phyloP scores from a whole-genome alignment of 495 filamentous ascomycete genomes.

The Aspergillus panamensis region DNA sequence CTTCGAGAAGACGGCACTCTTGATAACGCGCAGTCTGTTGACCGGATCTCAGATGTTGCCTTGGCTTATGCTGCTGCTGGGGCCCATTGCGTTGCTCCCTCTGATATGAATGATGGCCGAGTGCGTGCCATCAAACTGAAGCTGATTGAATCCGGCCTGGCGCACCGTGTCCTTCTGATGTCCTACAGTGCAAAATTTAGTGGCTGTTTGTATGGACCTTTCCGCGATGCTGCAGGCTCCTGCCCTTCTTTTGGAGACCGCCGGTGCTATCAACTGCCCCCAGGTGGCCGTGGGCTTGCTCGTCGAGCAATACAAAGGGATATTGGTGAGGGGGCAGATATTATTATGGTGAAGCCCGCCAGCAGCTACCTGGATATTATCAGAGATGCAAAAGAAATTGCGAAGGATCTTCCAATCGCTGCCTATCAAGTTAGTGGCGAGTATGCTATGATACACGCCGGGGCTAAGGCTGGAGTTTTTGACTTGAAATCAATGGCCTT shows the following conservation, averaged over 20 bases:
- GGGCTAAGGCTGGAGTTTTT: slow-evolving; percentile 94
- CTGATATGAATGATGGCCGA: slow-evolving; percentile 98
- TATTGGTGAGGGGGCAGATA: slow-evolving; percentile 89
- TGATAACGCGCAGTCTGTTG: slow-evolving; percentile 87
- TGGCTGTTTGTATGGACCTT: slow-evolving; percentile 93
- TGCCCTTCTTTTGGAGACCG: slow-evolving; percentile 90
- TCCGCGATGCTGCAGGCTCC: slow-evolving; percentile 93
- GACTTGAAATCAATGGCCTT: slow-evolving; percentile 94
- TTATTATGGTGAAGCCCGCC: slow-evolving; percentile 99
- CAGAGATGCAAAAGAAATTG: slow-evolving; percentile 89
- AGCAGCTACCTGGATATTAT: slow-evolving; percentile 94
- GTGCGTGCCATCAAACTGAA: slow-evolving; percentile 96
- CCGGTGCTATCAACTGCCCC: slow-evolving; percentile 92
- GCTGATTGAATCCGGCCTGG: slow-evolving; percentile 85
- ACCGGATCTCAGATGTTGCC: slow-evolving; percentile 89
- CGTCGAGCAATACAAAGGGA: slow-evolving; percentile 87
- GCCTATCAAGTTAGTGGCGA: slow-evolving; percentile 97
- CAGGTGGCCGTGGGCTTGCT: slow-evolving; percentile 87
- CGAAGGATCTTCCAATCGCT: slow-evolving; percentile 82
- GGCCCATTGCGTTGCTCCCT: slow-evolving; percentile 93
- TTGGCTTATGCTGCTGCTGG: slow-evolving; percentile 90
- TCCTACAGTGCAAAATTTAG: slow-evolving; percentile 97
- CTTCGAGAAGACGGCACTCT: slow-evolving; percentile 85
- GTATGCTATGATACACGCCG: slow-evolving; percentile 97
- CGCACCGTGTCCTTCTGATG: slow-evolving; percentile 88